Percentiles rank a stretch among this genome's conserved stretches.
Evolutionary conservation across 129 eudicot genomes (phyloP).

Genomic region (Centaurea solstitialis): DNA sequence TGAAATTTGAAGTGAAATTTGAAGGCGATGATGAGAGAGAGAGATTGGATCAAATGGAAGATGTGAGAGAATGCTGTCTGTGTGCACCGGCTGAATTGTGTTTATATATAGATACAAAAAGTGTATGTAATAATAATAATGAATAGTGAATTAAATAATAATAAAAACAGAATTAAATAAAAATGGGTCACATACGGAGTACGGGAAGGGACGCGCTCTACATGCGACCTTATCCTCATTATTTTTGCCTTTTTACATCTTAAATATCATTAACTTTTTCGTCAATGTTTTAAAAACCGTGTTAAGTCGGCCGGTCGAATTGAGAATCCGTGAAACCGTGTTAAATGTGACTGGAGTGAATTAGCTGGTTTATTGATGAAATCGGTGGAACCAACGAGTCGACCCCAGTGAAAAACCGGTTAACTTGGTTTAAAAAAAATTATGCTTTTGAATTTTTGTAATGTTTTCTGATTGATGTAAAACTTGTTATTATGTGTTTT

Average conservation of each 20-base stretch:
- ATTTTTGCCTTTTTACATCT: background rate
- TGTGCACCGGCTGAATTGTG: background rate
- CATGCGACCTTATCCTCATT: conserved; percentile 6
- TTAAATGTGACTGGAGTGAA: too few relatives aligned
- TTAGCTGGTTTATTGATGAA: too few relatives aligned
- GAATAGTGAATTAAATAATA: background rate
- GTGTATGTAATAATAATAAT: background rate
- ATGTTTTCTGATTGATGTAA: too few relatives aligned
- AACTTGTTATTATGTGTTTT: too few relatives aligned
- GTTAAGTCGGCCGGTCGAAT: too few relatives aligned
- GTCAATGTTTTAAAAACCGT: too few relatives aligned
- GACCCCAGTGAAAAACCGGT: too few relatives aligned
- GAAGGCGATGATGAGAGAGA: background rate
- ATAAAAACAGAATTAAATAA: background rate
- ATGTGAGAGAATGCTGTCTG: background rate
- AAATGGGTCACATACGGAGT: background rate
- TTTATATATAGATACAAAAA: conserved; percentile 5
- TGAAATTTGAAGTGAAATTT: background rate
- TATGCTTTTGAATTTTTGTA: too few relatives aligned
- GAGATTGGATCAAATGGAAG: background rate
- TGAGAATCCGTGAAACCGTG: too few relatives aligned
- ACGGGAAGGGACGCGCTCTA: background rate
- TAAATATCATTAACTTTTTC: background rate
- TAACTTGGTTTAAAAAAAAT: too few relatives aligned
- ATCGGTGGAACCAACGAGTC: too few relatives aligned